Percentiles rank a stretch among this genome's conserved stretches.
These are phyloP conservation scores for Dovyalis caffra DNA, from an alignment of 345 rosid species.

Conservation along the genomic window DNA sequence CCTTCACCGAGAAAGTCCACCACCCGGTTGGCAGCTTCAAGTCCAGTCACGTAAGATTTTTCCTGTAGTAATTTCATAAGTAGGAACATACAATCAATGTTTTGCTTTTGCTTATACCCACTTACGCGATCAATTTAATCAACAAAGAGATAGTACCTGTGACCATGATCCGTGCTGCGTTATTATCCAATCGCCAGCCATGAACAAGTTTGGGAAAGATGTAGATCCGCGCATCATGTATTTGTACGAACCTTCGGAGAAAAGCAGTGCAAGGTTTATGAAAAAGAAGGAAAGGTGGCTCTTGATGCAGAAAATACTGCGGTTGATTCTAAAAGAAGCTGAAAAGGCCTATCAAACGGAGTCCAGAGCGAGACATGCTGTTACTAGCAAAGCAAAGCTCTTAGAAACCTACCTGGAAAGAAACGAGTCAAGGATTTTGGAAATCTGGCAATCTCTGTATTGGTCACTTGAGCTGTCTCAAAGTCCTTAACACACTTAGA, in stretches of 20 bases:
- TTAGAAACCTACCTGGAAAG: slow-evolving; percentile 46
- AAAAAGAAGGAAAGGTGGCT: not conserved
- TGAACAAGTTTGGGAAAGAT: slow-evolving; percentile 54
- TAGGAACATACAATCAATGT: not conserved
- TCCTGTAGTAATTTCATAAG: slow-evolving; percentile 30
- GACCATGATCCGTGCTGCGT: slow-evolving; percentile 69
- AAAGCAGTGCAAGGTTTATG: not conserved
- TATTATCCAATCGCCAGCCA: slow-evolving; percentile 70
- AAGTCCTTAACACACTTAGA: slow-evolving; percentile 42
- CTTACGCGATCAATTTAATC: not conserved
- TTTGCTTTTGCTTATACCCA: not conserved
- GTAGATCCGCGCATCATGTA: slow-evolving; percentile 57
- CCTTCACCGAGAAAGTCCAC: slow-evolving; percentile 51
- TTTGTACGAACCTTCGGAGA: slow-evolving; percentile 51
- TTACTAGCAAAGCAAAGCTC: not conserved
- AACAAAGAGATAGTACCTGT: slow-evolving; percentile 28
- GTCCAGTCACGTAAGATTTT: slow-evolving; percentile 51
- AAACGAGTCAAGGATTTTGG: slow-evolving; percentile 53
- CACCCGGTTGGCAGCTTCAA: slow-evolving; percentile 50
- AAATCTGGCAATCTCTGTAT: slow-evolving; percentile 42
- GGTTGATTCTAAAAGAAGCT: not conserved
- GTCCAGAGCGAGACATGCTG: not conserved
- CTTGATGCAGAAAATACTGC: not conserved
- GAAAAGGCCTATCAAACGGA: not conserved
- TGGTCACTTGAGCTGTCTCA: slow-evolving; percentile 34